Evolutionary conservation across 495 filamentous ascomycete genomes (phyloP).

Genomic region (Schizothecium vesticola): DNA sequence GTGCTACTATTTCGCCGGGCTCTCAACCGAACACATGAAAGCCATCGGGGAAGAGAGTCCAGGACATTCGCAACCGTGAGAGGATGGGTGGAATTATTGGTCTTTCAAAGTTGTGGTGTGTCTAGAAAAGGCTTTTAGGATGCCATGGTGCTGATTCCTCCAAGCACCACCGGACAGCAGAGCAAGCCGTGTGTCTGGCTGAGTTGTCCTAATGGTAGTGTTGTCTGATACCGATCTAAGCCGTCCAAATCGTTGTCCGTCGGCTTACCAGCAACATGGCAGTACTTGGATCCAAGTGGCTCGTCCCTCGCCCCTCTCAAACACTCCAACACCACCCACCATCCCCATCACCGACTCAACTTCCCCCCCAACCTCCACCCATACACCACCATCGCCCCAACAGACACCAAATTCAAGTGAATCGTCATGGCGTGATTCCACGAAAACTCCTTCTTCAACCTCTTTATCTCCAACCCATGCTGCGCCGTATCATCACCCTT

Average conservation of each 20-base stretch:
- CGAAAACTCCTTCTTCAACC: slow-evolving; percentile 41
- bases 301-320: background rate
- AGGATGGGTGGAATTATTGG: too few relatives aligned
- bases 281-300: too few relatives aligned
- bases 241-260: background rate
- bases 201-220: too few relatives aligned
- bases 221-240: too few relatives aligned
- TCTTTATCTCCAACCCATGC: slow-evolving; percentile 30
- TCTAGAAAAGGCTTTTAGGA: too few relatives aligned
- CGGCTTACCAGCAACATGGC: too few relatives aligned
- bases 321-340: background rate
- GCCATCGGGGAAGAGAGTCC: background rate
- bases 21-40: too few relatives aligned
- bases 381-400: slow-evolving; percentile 48
- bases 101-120: too few relatives aligned
- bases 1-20: too few relatives aligned
- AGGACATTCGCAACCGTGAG: too few relatives aligned
- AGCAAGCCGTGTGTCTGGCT: too few relatives aligned
- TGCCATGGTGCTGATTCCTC: background rate
- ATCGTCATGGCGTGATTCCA: slow-evolving; percentile 51
- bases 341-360: background rate
- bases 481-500: slow-evolving; percentile 16
- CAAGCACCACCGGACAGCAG: background rate
- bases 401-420: slow-evolving; percentile 49
- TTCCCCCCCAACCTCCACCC: slow-evolving; percentile 39